Evolutionary conservation across 2,329 filamentous ascomycete species (phyloP), one percentile per base, ranked within the genome.

Genomic region (Lithohypha guttulata): DNA sequence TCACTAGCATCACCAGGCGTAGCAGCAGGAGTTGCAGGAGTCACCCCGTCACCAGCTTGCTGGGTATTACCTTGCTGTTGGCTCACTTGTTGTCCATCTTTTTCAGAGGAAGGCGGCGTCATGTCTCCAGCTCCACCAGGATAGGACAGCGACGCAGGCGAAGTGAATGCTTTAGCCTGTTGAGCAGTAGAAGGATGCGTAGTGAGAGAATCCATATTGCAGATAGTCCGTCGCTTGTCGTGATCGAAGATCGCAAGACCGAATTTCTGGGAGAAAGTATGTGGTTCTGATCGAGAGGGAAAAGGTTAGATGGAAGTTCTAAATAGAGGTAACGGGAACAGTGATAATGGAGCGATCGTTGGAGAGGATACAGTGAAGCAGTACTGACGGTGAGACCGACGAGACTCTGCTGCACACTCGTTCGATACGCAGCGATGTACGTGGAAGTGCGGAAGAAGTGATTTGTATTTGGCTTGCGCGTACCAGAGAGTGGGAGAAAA

Each of bases 111-210:
- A 29, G 84, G 84, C 47, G 84, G 84, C 43, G 84, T 89, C 59
- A 95, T 62, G 59, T 93, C 85, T 39, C 78, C 78, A 54, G 79
- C 78, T 47, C 80, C 84, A 58, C 83, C 82, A 38, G 89, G 87
- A 64, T 93, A 96, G 45, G 87, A 93, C 53, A 96, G 73, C 53
- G 86, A 94, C 50, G 84, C 83, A 41, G 87, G 84, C 44, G 85
- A 86, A 55, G 87, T 93, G 66, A 96, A 94, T 59, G 84, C 85
- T 73, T 91, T 91, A 50, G 91, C 91, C 75, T 96, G 87, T 52
- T 81, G 77, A 55, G 89, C 87, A 60, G 79, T 96, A 51, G 81
- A 75, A 34, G 91, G 91, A 59, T 96, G 91, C 53, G 89, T 91
- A 57, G 85, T 86, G 55, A 93, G 81, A 55, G 78, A 76, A 61